phyloP scores from a whole-genome alignment of 2,329 filamentous ascomycete species.

The Trichoderma cornu-damae region DNA sequence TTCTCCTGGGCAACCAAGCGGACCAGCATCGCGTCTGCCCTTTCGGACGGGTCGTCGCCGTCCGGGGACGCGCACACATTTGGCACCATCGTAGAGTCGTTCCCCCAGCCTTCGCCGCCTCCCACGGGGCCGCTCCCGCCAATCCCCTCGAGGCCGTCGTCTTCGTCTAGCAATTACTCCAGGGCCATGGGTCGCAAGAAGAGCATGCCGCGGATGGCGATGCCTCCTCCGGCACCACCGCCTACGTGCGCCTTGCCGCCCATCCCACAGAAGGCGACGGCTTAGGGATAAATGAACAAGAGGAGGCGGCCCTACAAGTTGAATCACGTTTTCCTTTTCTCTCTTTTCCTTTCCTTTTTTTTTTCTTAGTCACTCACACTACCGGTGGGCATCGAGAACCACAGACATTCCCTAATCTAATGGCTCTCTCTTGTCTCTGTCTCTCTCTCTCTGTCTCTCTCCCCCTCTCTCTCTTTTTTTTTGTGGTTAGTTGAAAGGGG shows the following conservation, averaged over 20 bases:
- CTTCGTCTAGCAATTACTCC: constrained; percentile 18
- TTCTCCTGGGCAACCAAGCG: constrained; percentile 25
- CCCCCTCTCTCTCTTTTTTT: too few relatives aligned
- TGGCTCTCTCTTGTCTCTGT: too few relatives aligned
- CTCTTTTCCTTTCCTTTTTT: not conserved
- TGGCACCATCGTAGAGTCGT: constrained; percentile 18
- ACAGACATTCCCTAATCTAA: too few relatives aligned
- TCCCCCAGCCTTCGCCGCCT: constrained; percentile 28
- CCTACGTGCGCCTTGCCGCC: constrained; percentile 53
- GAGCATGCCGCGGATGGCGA: constrained; percentile 48
- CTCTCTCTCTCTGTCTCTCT: too few relatives aligned
- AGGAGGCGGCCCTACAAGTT: not conserved
- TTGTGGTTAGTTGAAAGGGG: too few relatives aligned
- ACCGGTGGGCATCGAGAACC: too few relatives aligned
- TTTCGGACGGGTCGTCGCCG: constrained; percentile 26
- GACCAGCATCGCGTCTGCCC: constrained; percentile 28
- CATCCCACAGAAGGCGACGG: constrained; percentile 21
- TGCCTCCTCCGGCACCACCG: constrained; percentile 47
- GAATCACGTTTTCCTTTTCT: not conserved
- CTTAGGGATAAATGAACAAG: constrained; percentile 22
- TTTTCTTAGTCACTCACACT: not conserved
- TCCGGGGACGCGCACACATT: constrained; percentile 22
- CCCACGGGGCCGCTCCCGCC: constrained; percentile 31
- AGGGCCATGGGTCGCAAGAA: constrained; percentile 34
- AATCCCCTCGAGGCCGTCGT: constrained; percentile 27